These are phyloP conservation scores for Ascochyta fabae DNA, from an alignment of 2,329 filamentous ascomycete genomes.

Conservation along the genomic window DNA sequence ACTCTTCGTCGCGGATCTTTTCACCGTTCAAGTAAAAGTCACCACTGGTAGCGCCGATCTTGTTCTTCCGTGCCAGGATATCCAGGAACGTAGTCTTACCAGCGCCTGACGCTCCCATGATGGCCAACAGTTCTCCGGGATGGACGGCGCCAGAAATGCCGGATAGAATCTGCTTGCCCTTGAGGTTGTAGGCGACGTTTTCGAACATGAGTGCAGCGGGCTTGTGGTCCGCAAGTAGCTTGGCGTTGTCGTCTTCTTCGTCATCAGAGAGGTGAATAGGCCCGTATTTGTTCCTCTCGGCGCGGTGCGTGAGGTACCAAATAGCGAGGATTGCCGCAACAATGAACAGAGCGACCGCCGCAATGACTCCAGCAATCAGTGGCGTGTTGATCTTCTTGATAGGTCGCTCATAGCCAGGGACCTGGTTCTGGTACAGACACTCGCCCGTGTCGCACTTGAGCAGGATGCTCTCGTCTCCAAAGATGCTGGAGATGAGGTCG, in stretches of 20 bases:
- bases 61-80: constrained; percentile 95
- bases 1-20: constrained; percentile 82
- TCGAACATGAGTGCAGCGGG: constrained; percentile 88
- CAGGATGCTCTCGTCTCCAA: constrained; percentile 89
- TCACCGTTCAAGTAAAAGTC: constrained; percentile 94
- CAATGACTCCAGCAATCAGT: constrained; percentile 92
- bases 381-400: constrained; percentile 97
- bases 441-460: constrained; percentile 85
- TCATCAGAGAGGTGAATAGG: constrained; percentile 82
- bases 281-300: constrained; percentile 65
- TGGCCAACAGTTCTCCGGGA: constrained; percentile 93
- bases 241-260: constrained; percentile 81
- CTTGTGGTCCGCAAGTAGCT: constrained; percentile 89
- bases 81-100: constrained; percentile 98
- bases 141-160: constrained; percentile 85
- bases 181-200: constrained; percentile 83
- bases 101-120: constrained; percentile 97
- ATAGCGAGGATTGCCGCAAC: constrained; percentile 82
- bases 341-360: constrained; percentile 82
- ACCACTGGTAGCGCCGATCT: constrained; percentile 78
- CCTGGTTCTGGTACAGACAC: constrained; percentile 89
- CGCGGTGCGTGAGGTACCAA: constrained; percentile 87
- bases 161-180: constrained; percentile 83
- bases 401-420: constrained; percentile 87
- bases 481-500: constrained; percentile 82